phyloP scores from a whole-genome alignment of 768 basidiomycete species.

The Lactarius hatsudake region DNA sequence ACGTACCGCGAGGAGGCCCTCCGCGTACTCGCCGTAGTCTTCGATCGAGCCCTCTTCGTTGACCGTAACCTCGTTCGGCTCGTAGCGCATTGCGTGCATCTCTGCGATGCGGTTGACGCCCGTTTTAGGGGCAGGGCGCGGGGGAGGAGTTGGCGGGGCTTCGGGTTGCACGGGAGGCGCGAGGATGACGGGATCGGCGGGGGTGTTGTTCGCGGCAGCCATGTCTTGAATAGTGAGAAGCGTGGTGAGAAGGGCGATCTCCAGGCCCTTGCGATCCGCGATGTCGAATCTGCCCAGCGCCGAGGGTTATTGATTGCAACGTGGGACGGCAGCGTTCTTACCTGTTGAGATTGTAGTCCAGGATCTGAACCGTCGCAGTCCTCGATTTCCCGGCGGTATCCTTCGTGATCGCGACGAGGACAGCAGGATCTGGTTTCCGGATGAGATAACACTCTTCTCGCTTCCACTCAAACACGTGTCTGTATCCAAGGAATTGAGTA shows the following conservation, averaged over 20 bases:
- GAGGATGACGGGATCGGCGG: slow-evolving; percentile 14
- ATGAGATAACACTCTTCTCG: no score
- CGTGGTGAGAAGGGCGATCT: slow-evolving; percentile 39
- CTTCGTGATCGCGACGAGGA: no score
- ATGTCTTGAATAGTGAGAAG: slow-evolving; percentile 75
- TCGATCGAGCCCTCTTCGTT: slow-evolving; percentile 58
- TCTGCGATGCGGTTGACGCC: slow-evolving; percentile 71
- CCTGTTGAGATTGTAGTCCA: no score
- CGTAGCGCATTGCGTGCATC: slow-evolving; percentile 61
- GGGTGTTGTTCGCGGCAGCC: slow-evolving; percentile 52
- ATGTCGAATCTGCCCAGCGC: no score
- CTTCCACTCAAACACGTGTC: no score
- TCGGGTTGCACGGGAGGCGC: slow-evolving; percentile 5
- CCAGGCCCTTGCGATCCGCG: no score
- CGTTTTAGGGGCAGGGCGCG: slow-evolving; percentile 60
- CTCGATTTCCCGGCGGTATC: no score
- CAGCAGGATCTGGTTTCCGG: no score
- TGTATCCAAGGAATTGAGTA: no score
- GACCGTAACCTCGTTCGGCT: slow-evolving; percentile 73
- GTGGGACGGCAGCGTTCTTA: no score
- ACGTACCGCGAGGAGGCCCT: slow-evolving; percentile 57
- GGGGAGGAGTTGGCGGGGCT: slow-evolving; percentile 47
- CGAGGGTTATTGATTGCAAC: no score
- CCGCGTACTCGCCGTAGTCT: slow-evolving; percentile 71
- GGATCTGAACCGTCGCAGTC: no score